A percentile compares a stretch with the other conserved stretches of the same genome.
phyloP scores from a whole-genome alignment of 352 stramenopile genomes.

The Globisporangium barbulae region DNA sequence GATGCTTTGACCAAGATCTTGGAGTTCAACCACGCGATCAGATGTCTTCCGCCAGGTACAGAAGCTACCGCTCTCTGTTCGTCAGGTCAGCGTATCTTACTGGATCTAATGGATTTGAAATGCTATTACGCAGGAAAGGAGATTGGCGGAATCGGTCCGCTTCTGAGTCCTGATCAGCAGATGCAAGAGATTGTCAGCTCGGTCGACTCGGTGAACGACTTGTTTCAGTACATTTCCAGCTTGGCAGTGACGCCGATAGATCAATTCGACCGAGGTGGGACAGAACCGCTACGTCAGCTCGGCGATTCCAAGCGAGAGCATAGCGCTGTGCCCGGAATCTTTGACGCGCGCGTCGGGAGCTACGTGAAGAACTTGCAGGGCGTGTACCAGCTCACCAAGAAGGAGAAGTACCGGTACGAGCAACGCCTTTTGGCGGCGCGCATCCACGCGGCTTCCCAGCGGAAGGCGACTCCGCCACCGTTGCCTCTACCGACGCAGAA shows the following conservation, averaged over 20 bases:
- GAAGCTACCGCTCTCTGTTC: background rate
- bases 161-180: conserved; percentile 46
- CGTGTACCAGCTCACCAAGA: conserved; percentile 77
- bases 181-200: conserved; percentile 72
- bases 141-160: conserved; percentile 22
- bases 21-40: conserved; percentile 52
- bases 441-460: conserved; percentile 53
- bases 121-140: conserved; percentile 33
- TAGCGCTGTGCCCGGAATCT: conserved; percentile 27
- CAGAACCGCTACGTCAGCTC: conserved; percentile 14
- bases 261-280: background rate
- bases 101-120: background rate
- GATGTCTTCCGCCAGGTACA: conserved; percentile 57
- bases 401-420: conserved; percentile 77
- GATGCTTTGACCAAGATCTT: conserved; percentile 68
- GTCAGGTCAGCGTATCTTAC: background rate
- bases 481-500: conserved; percentile 81
- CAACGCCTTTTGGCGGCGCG: conserved; percentile 57
- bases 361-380: conserved; percentile 75
- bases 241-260: conserved; percentile 37
- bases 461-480: conserved; percentile 65
- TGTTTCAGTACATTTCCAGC: conserved; percentile 80
- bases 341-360: conserved; percentile 61
- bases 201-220: conserved; percentile 70
- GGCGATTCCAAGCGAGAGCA: conserved; percentile 18